Evolutionary conservation across 768 basidiomycete species (phyloP).

Genomic region (Lepiota brunneoincarnata): DNA sequence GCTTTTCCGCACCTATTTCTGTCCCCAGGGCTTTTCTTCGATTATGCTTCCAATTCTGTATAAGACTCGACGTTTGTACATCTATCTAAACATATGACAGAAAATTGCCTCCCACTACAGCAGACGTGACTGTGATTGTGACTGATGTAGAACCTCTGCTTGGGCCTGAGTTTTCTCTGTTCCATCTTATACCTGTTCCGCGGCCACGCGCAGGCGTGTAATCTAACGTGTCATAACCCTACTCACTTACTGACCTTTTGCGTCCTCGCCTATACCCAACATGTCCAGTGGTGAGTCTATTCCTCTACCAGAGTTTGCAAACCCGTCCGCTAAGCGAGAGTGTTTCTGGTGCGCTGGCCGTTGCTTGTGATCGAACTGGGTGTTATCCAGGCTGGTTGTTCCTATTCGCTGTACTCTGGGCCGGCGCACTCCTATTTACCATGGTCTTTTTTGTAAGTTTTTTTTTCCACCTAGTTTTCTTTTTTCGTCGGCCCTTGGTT

Average conservation of each 20-base stretch:
- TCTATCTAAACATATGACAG: not conserved
- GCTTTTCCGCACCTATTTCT: conserved; percentile 10
- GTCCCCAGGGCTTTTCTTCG: conserved; percentile 2
- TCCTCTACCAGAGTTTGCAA: not conserved
- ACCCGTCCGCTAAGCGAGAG: not conserved
- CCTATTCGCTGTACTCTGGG: conserved; percentile 90
- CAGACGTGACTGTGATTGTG: conserved; percentile 6
- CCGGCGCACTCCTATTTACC: conserved; percentile 91
- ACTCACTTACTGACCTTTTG: too few species aligned
- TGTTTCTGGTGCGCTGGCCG: not conserved
- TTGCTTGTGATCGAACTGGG: not conserved
- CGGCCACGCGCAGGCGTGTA: too few species aligned
- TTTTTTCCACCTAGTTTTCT: not conserved
- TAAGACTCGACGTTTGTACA: conserved; percentile 1
- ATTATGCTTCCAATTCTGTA: conserved; percentile 3
- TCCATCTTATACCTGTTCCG: too few species aligned
- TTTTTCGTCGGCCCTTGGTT: not conserved
- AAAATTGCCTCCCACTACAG: not conserved
- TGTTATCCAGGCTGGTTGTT: conserved; percentile 81
- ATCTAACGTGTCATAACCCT: too few species aligned
- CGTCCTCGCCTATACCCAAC: not conserved
- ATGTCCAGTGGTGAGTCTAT: conserved; percentile 6
- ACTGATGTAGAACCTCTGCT: not conserved
- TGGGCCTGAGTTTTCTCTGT: too few species aligned
- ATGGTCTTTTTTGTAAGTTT: conserved; percentile 96